Conservation (phyloP, 768 basidiomycete genomes). For the Cystobasidium tubakii region DNA sequence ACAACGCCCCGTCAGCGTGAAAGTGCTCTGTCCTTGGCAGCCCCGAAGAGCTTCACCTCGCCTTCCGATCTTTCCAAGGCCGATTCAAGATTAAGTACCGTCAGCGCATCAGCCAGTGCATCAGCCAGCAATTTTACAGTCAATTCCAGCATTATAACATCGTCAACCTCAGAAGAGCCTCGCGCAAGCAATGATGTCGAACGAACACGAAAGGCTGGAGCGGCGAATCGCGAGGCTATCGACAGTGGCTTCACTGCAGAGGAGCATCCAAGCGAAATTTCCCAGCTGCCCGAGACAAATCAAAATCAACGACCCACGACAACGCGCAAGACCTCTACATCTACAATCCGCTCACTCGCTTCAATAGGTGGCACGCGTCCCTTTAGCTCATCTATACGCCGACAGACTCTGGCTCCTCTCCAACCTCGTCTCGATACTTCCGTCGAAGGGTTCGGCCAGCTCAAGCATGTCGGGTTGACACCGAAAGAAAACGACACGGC, state of each 20-base stretch:
- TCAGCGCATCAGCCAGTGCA: background rate
- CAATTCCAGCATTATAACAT: too few species aligned
- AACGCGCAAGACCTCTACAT: slow-evolving; percentile 24
- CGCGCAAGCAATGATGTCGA: background rate
- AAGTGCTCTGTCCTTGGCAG: background rate
- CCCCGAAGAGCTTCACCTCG: slow-evolving; percentile 3
- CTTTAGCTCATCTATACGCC: slow-evolving; percentile 11
- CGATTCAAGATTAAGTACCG: background rate
- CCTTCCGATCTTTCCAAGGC: background rate
- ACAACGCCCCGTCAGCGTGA: background rate
- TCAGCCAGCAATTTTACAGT: too few species aligned
- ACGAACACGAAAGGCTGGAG: background rate
- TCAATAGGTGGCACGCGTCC: slow-evolving; percentile 12
- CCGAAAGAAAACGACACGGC: background rate
- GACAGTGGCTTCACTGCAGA: background rate
- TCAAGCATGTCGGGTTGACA: slow-evolving; percentile 1
- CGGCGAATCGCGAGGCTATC: background rate
- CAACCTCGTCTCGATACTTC: slow-evolving; percentile 26
- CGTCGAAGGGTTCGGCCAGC: slow-evolving; percentile 2
- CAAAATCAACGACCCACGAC: background rate
- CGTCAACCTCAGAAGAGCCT: too few species aligned
- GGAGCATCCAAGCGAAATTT: background rate
- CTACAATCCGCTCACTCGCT: slow-evolving; percentile 32
- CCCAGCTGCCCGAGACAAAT: background rate
- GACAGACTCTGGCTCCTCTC: slow-evolving; percentile 12